Conservation (phyloP, 768 basidiomycete species). For the Wakefieldia striispora region DNA sequence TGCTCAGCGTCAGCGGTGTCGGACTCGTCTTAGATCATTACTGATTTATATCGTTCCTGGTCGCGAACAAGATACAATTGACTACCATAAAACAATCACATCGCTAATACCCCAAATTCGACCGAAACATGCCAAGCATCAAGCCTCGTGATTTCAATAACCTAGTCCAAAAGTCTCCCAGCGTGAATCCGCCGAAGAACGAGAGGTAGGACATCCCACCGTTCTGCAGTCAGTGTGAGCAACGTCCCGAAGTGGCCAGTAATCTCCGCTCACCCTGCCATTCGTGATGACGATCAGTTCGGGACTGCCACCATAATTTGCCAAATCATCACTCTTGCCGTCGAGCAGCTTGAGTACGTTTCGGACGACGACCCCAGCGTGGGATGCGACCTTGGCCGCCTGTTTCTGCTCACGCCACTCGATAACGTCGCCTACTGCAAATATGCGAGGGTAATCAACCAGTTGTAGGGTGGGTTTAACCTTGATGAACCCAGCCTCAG, state of each 20-base stretch:
- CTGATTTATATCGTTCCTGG: slow-evolving; percentile 2
- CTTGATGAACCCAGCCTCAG: slow-evolving; percentile 44
- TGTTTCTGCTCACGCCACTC: slow-evolving; percentile 66
- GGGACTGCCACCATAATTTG: slow-evolving; percentile 45
- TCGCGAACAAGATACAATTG: neutral
- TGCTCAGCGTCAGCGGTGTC: neutral
- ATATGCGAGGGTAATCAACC: slow-evolving; percentile 47
- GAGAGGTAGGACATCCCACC: slow-evolving; percentile 41
- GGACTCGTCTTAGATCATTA: slow-evolving; percentile 1
- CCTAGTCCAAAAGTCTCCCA: slow-evolving; percentile 44
- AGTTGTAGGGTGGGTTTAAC: slow-evolving; percentile 60
- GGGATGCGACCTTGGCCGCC: slow-evolving; percentile 43
- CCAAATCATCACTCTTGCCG: slow-evolving; percentile 32
- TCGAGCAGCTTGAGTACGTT: slow-evolving; percentile 49
- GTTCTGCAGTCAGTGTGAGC: slow-evolving; percentile 28
- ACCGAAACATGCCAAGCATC: slow-evolving; percentile 27
- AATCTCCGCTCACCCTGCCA: slow-evolving; percentile 44
- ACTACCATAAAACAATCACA: slow-evolving; percentile 15
- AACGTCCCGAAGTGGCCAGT: neutral
- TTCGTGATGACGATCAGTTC: slow-evolving; percentile 56
- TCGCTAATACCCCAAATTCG: slow-evolving; percentile 27
- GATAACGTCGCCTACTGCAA: slow-evolving; percentile 65
- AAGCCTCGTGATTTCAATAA: slow-evolving; percentile 39
- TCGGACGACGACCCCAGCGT: slow-evolving; percentile 42
- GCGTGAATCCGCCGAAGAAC: slow-evolving; percentile 42